Evolutionary conservation across 1,284 basidiomycete species (phyloP).

Genomic region (Anthracocystis setariae): DNA sequence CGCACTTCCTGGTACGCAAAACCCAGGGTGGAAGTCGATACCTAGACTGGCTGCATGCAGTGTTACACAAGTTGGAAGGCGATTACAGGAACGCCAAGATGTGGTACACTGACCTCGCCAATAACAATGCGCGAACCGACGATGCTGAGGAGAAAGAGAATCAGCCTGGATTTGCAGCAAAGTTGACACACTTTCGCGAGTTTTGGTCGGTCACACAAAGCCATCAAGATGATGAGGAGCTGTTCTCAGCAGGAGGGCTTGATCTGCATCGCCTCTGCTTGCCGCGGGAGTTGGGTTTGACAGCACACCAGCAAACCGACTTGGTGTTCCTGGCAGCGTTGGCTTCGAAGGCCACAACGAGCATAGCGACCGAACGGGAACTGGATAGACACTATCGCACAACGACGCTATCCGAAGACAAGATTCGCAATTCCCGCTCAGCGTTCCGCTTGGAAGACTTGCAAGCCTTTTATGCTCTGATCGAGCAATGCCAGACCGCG

Average conservation of each 20-base stretch:
- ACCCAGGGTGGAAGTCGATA: conserved; percentile 37
- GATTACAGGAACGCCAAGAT: conserved; percentile 44
- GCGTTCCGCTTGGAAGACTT: conserved; percentile 20
- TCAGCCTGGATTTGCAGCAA: not conserved
- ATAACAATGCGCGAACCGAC: conserved; percentile 10
- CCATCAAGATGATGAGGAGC: conserved; percentile 11
- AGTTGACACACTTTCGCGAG: conserved; percentile 10
- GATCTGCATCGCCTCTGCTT: not conserved
- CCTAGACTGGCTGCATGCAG: conserved; percentile 39
- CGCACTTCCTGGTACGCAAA: conserved; percentile 38
- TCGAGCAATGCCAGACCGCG: not conserved
- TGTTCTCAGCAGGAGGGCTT: not conserved
- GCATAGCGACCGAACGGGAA: conserved; percentile 1
- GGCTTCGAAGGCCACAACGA: conserved; percentile 1
- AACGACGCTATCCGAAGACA: conserved; percentile 23
- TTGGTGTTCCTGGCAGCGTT: conserved; percentile 22
- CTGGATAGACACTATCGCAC: conserved; percentile 11
- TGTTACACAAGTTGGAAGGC: conserved; percentile 41
- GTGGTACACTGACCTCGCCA: conserved; percentile 43
- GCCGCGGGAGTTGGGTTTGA: conserved; percentile 10
- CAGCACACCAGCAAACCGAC: conserved; percentile 30
- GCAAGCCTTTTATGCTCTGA: not conserved
- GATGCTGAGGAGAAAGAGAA: not conserved
- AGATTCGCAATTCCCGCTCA: conserved; percentile 23
- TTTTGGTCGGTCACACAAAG: conserved; percentile 17